phyloP scores from a whole-genome alignment of 306 rosid genomes.

The Rosa chinensis region DNA sequence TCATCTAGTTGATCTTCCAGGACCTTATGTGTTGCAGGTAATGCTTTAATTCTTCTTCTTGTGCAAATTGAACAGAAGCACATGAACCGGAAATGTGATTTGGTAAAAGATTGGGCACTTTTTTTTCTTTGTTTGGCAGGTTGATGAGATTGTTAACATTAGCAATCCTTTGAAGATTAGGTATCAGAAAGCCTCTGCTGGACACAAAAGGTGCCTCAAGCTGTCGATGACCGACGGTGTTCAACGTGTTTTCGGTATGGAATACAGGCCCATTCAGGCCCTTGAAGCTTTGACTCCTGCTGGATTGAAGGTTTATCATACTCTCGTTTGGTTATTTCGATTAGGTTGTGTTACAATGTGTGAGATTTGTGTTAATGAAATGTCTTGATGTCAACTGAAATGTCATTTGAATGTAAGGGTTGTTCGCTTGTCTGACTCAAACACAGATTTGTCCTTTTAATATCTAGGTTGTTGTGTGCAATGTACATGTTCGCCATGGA shows the following conservation, averaged over 20 bases:
- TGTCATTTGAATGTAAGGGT: neutral
- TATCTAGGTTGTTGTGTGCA: slow-evolving; percentile 67
- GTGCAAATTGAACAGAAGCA: neutral
- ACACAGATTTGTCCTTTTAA: slow-evolving; percentile 29
- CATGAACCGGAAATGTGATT: neutral
- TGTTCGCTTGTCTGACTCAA: slow-evolving; percentile 20
- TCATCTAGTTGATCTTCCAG: slow-evolving; percentile 71
- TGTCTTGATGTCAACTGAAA: no score
- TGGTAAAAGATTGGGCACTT: neutral
- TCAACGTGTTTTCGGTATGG: slow-evolving; percentile 85
- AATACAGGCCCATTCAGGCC: slow-evolving; percentile 77
- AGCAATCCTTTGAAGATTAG: slow-evolving; percentile 62
- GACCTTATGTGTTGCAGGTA: slow-evolving; percentile 87
- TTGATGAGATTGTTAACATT: slow-evolving; percentile 81
- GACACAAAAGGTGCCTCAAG: slow-evolving; percentile 77
- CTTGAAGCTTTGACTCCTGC: slow-evolving; percentile 77
- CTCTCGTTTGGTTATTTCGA: slow-evolving; percentile 1
- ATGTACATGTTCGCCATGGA: slow-evolving; percentile 76
- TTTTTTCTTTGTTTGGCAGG: slow-evolving; percentile 34
- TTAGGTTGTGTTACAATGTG: neutral
- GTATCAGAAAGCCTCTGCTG: slow-evolving; percentile 64
- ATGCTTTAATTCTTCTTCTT: neutral
- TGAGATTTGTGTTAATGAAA: neutral
- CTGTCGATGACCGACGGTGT: slow-evolving; percentile 86
- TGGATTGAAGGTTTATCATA: slow-evolving; percentile 74